Evolutionary conservation across 2,329 filamentous ascomycete genomes (phyloP).

Genomic region (Epichloe sylvatica): DNA sequence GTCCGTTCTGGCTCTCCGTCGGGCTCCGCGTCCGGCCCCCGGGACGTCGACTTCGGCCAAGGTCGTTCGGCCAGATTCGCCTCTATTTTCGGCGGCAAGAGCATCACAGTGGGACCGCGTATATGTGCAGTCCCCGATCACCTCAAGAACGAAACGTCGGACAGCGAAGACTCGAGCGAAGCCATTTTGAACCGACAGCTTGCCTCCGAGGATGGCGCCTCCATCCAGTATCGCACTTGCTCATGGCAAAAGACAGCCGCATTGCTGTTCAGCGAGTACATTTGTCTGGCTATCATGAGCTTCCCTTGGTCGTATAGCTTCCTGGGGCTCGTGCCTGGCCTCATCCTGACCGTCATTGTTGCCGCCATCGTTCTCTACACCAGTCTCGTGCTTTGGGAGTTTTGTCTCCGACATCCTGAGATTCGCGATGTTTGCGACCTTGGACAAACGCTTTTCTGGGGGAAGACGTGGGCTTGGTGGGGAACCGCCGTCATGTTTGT

Average conservation of each 20-base stretch:
- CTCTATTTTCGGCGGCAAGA: conserved; percentile 24
- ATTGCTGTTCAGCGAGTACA: conserved; percentile 87
- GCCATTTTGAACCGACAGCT: conserved; percentile 52
- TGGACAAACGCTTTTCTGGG: conserved; percentile 89
- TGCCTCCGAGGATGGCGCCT: conserved; percentile 59
- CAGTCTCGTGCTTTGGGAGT: conserved; percentile 51
- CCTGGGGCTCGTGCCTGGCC: conserved; percentile 68
- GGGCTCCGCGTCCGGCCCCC: conserved; percentile 6
- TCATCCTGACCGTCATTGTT: conserved; percentile 70
- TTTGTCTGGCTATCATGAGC: conserved; percentile 84
- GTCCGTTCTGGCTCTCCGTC: not conserved
- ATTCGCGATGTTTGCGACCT: conserved; percentile 89
- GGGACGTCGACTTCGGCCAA: conserved; percentile 12
- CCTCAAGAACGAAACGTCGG: conserved; percentile 21
- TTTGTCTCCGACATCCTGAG: conserved; percentile 81
- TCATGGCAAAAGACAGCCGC: conserved; percentile 92
- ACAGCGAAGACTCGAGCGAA: conserved; percentile 31
- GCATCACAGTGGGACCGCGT: conserved; percentile 34
- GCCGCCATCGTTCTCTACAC: conserved; percentile 75
- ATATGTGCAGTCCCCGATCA: conserved; percentile 33
- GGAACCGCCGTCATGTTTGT: conserved; percentile 73
- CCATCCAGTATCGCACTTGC: conserved; percentile 85
- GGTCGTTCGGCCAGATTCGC: conserved; percentile 18
- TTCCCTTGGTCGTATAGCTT: conserved; percentile 89
- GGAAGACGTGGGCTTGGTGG: conserved; percentile 58